Conservation (phyloP, 2,329 filamentous ascomycete genomes). For the Fusarium paranaense region DNA sequence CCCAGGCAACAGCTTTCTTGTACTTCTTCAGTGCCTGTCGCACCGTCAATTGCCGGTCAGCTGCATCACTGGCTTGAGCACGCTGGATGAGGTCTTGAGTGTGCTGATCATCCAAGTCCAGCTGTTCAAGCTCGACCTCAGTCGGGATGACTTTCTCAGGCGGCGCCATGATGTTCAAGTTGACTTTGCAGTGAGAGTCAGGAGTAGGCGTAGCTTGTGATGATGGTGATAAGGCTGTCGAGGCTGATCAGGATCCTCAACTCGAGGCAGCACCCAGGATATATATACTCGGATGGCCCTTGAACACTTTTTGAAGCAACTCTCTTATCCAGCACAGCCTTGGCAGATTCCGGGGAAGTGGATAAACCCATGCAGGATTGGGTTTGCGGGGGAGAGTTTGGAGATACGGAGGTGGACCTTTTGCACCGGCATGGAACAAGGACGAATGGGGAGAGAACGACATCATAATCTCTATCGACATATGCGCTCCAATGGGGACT, state of each 20-base stretch:
- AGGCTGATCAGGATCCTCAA: not conserved
- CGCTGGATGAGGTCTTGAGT: conserved; percentile 24
- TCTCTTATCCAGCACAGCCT: conserved; percentile 1
- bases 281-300: conserved; percentile 3
- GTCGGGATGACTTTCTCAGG: conserved; percentile 28
- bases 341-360: conserved; percentile 19
- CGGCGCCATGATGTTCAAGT: not conserved
- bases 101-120: conserved; percentile 19
- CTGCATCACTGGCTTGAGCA: conserved; percentile 26
- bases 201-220: not conserved
- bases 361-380: conserved; percentile 7
- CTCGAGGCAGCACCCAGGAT: not conserved
- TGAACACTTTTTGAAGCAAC: not conserved
- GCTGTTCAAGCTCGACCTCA: conserved; percentile 20
- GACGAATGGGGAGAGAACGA: conserved; percentile 4
- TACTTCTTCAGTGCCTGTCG: conserved; percentile 42
- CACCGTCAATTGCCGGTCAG: conserved; percentile 40
- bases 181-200: not conserved
- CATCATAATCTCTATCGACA: not conserved
- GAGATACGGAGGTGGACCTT: conserved; percentile 6
- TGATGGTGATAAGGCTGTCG: not conserved
- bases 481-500: conserved; percentile 13
- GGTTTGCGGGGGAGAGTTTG: conserved; percentile 10
- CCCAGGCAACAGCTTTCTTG: conserved; percentile 47
- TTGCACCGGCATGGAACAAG: not conserved